Evolutionary conservation across 148 eudicot genomes (phyloP), one percentile per base, ranked within the genome.

Genomic region (Arctostaphylos glauca): DNA sequence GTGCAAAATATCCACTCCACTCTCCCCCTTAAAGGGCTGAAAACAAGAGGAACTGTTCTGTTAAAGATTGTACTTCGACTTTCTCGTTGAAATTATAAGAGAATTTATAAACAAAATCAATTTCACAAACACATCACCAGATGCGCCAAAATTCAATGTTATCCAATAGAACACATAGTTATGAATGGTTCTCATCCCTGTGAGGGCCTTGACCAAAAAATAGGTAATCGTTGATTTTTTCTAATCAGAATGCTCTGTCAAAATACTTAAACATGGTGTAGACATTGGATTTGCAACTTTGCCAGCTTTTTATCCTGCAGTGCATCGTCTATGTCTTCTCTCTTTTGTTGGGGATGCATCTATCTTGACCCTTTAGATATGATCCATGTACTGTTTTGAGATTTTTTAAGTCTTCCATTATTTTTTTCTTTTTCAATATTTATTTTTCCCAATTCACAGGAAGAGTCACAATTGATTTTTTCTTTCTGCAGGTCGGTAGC

Each of bases 401-500:
- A 8, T 38, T 38, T 46, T 56, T 56, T 44, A 23, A 44, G 25
- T 9, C 16, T 50, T 48, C 56, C 56, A 10, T 6, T 74, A n/a
- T 48, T 9, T 10, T 21, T 49, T 3, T 15, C 78, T 14, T 19
- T 73, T 44, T n/a, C 3, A 21, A 48, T 44, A 16, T 14, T 66
- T 31, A 31, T 31, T 16, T 62, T 78, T 80, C 53, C 47, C 16
- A 4, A 50, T 23, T 31, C 5, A 66, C 16, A 62, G 49, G 55
- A 60, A 3, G 14, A 41, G 56, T 59, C 74, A 68, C 77, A 59
- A 74, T 8, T 6, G 21, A 84, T 73, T 13, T 79, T 66, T 68
- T 80, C 52, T 82, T 85, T 76, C 31, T 87, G 79, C 92, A 96
- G 99, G 94, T 96, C 83, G 99, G 99, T 71, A 89, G 85, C 72